Conservation (phyloP, 176 grass and related monocot genomes). For the Musa acuminata region DNA sequence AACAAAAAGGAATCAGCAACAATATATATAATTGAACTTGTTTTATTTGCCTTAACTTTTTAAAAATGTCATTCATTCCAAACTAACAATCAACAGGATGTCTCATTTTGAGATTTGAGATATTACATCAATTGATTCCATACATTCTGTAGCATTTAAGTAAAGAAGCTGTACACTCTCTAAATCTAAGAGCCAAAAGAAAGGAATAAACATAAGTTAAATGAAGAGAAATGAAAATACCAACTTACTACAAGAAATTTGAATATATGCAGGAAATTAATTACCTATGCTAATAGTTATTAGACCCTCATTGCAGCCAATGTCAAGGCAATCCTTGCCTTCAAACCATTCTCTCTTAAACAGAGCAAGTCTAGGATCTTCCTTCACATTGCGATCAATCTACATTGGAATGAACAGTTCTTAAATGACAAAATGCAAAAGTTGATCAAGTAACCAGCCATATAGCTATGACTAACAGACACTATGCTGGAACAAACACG, state of each 20-base stretch:
- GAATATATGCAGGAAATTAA: too few species aligned
- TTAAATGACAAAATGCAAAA: not conserved
- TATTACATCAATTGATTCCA: not conserved
- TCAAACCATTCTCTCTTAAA: slow-evolving; percentile 87
- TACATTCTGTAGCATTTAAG: too few species aligned
- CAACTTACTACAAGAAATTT: too few species aligned
- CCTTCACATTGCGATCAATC: slow-evolving; percentile 51
- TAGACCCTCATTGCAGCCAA: slow-evolving; percentile 92
- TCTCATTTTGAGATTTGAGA: not conserved
- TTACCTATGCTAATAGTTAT: slow-evolving; percentile 81
- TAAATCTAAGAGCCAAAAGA: too few species aligned
- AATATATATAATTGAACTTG: not conserved
- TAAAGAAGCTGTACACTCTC: too few species aligned
- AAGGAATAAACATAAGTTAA: too few species aligned
- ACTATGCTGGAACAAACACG: not conserved
- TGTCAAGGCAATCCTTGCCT: slow-evolving; percentile 91
- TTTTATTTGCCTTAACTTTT: too few species aligned
- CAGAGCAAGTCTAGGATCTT: slow-evolving; percentile 68
- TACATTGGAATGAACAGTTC: slow-evolving; percentile 17
- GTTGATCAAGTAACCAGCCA: not conserved
- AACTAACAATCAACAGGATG: slow-evolving; percentile 11
- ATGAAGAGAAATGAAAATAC: too few species aligned
- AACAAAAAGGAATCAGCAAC: slow-evolving; percentile 9
- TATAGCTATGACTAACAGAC: not conserved
- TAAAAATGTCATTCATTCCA: too few species aligned